Base-by-base conservation (phyloP, 257 asterid species). In the Forsythia suspensa region DNA sequence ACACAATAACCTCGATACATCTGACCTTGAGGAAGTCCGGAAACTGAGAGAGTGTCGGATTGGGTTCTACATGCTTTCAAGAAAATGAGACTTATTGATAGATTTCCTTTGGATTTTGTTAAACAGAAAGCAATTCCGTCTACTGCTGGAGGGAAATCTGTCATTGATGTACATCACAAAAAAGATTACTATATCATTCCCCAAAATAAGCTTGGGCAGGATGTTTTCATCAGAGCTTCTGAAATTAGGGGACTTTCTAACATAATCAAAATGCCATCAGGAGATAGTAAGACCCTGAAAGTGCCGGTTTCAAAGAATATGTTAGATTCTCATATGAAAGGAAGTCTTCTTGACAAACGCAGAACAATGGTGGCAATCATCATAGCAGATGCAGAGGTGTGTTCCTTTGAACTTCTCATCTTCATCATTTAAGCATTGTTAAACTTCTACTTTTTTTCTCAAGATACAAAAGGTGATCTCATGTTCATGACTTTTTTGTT, bases 321-420 rank as follows among this genome's bases (percentile, higher is more conserved):
- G 96, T 81, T 90, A 79, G 92, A 91, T 87, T 93, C 99, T 72
- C 98, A 95, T 89, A 78, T 93, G 81, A 90, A 87, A 86, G 95
- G 96, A 85, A 84, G 80, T 83, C 80, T 83, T 74, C 88, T 77
- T 75, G 84, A 79, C 85, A 86, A 88, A 83, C 84, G 39, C 74
- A 87, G 89, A 81, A 59, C 77, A 80, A 88, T 95, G 97, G 83
- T 91, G 66, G 89, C 97, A 21, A 70, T 95, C 59, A 86, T 92
- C 79, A 86, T 93, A 71, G 94, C 92, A 43, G 97, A 91, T 76
- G 99, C 97, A 8, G 97, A 95, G 99, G 99, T 95, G 52, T 37
- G 90, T 85, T 75, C 77, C 77, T 71, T 67, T 59, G 70, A 43
- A 76, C 43, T 61, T 74, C 21, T 78, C 41, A 11, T 77, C 20